phyloP scores from a whole-genome alignment of 1,284 basidiomycete species.

The Cutaneotrichosporon arboriforme region DNA sequence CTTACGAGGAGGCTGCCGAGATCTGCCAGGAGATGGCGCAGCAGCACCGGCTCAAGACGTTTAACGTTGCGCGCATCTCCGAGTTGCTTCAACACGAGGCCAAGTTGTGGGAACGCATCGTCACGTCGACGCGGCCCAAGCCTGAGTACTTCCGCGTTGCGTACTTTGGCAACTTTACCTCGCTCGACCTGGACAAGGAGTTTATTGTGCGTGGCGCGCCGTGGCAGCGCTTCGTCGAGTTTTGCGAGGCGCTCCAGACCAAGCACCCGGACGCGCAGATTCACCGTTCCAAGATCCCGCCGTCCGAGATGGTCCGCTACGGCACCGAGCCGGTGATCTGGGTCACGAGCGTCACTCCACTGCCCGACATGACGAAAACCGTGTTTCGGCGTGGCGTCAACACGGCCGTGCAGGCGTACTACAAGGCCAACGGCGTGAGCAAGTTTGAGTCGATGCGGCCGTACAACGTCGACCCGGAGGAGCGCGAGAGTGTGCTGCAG shows the following conservation, averaged over 20 bases:
- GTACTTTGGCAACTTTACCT: slow-evolving; percentile 41
- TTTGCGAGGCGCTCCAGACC: slow-evolving; percentile 82
- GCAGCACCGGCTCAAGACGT: slow-evolving; percentile 79
- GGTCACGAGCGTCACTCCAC: slow-evolving; percentile 76
- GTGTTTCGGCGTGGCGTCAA: slow-evolving; percentile 85
- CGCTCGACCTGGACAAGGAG: slow-evolving; percentile 43
- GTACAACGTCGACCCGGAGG: slow-evolving; percentile 60
- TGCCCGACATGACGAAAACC: slow-evolving; percentile 70
- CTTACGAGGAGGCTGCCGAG: slow-evolving; percentile 89
- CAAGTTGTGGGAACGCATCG: slow-evolving; percentile 72
- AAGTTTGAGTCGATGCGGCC: slow-evolving; percentile 73
- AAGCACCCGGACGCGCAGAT: slow-evolving; percentile 85
- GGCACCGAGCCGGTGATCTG: slow-evolving; percentile 83
- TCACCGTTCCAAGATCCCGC: slow-evolving; percentile 67
- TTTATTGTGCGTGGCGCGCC: slow-evolving; percentile 41
- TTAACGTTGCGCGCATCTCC: slow-evolving; percentile 76
- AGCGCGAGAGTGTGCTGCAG: slow-evolving; percentile 51
- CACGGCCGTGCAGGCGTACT: slow-evolving; percentile 68
- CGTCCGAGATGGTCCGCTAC: slow-evolving; percentile 71
- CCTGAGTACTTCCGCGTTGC: slow-evolving; percentile 84
- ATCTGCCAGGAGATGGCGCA: slow-evolving; percentile 83
- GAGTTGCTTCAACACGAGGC: slow-evolving; percentile 82
- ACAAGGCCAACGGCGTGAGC: slow-evolving; percentile 60
- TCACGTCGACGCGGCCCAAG: slow-evolving; percentile 73
- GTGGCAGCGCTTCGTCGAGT: slow-evolving; percentile 40